Conservation (phyloP, 768 basidiomycete genomes). For the Clavulina sp. region DNA sequence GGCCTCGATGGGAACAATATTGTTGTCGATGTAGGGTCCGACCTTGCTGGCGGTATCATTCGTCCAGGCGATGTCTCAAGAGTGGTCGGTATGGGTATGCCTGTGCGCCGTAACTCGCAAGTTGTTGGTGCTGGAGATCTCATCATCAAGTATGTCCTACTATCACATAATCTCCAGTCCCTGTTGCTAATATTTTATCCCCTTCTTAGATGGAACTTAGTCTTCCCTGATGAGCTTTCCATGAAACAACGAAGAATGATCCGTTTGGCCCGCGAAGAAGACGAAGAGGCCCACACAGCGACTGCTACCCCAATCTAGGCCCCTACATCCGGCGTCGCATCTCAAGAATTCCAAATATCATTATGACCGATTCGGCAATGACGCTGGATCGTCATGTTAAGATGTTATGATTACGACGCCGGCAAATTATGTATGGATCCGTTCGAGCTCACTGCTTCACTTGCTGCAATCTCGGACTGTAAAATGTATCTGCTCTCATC, state of each 20-base stretch:
- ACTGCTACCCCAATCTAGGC: too few species aligned
- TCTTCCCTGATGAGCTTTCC: neutral
- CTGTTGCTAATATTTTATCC: neutral
- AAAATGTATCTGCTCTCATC: too few species aligned
- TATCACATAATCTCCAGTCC: neutral
- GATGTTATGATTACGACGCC: too few species aligned
- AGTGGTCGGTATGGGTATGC: constrained; percentile 50
- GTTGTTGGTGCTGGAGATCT: constrained; percentile 43
- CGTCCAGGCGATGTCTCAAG: constrained; percentile 30
- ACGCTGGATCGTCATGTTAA: too few species aligned
- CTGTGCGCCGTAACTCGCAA: constrained; percentile 33
- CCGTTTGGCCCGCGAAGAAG: neutral
- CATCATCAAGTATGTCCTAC: constrained; percentile 44
- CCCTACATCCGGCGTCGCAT: too few species aligned
- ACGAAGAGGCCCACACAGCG: neutral
- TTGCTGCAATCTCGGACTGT: too few species aligned
- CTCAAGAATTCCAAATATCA: too few species aligned
- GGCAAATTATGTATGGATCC: too few species aligned
- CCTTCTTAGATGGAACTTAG: neutral
- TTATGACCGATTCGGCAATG: too few species aligned
- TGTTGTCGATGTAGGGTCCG: constrained; percentile 28
- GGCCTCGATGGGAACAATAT: constrained; percentile 44
- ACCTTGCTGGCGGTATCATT: constrained; percentile 33
- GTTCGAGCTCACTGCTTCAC: too few species aligned
- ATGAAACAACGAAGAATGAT: neutral